Base-by-base conservation (phyloP, 495 filamentous ascomycete species). In the Neurospora terricola region DNA sequence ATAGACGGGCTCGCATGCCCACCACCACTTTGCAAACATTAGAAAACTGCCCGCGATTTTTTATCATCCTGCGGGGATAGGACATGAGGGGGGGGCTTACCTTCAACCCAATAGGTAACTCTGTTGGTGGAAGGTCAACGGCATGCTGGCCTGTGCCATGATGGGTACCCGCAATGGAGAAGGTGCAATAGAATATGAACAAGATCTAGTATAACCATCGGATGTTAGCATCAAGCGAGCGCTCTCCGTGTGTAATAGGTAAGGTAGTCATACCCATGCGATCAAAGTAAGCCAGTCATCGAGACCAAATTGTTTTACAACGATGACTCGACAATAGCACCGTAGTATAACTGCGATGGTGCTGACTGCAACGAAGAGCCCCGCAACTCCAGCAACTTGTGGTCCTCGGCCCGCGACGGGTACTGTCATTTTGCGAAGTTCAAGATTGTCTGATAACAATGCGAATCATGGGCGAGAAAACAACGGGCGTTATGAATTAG, bases 1-100 rank as follows among this genome's bases (percentile, higher is more conserved):
- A 72, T 78, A 80, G 16, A 45, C n/a, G 4, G 75, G 69, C 27
- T 80, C 76, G 72, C 79, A 79, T 21, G 72, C 38, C 71, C 73
- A 80, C 77, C 76, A 79, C 76, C 54, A 62, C 54, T 59, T 34
- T 34, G 34, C 34, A 34, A 34, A 34, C 34, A 34, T 34, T 34
- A 34, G 34, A 34, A 34, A 34, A 34, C 34, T 34, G 34, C 34
- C 34, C 4, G 34, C 34, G 30, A 34, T 34, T 34, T n/a, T n/a
- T n/a, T n/a, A n/a, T n/a, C n/a, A n/a, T n/a, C n/a, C n/a, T n/a
- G n/a, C n/a, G 34, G 34, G 34, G 34, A 34, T 34, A 34, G 34
- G 34, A 34, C n/a, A n/a, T n/a, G n/a, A n/a, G n/a, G 34, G 34
- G 34, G 34, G 34, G 34, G 42, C 23, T 27, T 59, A 59, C 48